Conservation (phyloP, 176 grass and related monocot genomes). For the Neostapfia colusana region DNA sequence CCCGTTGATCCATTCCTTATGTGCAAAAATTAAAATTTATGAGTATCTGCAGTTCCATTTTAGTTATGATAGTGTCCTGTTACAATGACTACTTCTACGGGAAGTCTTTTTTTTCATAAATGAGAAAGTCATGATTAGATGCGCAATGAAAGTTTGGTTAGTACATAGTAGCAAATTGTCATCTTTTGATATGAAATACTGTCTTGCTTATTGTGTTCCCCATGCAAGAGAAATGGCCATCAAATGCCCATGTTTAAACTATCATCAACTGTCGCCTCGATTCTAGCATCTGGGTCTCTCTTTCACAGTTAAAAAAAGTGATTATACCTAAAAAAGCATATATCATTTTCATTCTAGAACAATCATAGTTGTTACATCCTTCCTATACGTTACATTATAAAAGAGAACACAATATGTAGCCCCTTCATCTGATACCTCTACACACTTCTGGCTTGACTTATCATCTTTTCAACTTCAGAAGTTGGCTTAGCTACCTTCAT, state of each 20-base stretch:
- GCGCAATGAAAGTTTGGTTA: too few species aligned
- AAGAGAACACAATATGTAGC: background rate
- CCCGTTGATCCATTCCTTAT: background rate
- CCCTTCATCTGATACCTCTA: constrained; percentile 31
- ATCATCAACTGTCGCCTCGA: background rate
- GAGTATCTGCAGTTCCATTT: background rate
- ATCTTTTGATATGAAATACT: background rate
- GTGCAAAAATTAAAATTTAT: too few species aligned
- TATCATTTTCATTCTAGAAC: constrained; percentile 13
- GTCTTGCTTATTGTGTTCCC: too few species aligned
- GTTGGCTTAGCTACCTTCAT: constrained; percentile 28
- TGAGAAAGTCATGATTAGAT: background rate
- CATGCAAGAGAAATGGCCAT: too few species aligned
- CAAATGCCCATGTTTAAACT: background rate
- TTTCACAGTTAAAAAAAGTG: background rate
- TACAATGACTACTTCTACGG: background rate
- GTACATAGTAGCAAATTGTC: too few species aligned
- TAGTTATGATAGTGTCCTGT: background rate
- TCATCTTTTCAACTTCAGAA: constrained; percentile 20
- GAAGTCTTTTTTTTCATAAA: background rate
- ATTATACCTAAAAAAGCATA: constrained; percentile 29
- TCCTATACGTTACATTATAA: constrained; percentile 36
- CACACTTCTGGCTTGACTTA: constrained; percentile 21
- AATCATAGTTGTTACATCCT: constrained; percentile 35
- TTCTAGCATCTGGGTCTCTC: background rate